These are phyloP conservation scores for Rhodotorula toruloides DNA, from an alignment of 768 basidiomycete genomes.

Conservation along the genomic window DNA sequence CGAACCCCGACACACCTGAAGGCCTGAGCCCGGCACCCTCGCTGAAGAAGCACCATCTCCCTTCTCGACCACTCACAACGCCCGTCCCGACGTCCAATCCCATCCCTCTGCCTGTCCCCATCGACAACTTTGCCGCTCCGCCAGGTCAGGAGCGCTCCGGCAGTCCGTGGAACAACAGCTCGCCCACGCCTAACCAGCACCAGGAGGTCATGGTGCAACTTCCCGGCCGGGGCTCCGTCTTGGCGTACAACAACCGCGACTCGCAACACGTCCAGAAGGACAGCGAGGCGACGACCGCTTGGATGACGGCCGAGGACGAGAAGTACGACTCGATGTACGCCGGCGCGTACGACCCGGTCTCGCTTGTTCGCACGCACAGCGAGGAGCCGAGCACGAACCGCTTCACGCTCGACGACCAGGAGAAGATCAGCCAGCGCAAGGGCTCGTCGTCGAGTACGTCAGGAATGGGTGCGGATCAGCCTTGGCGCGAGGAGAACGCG, in stretches of 20 bases:
- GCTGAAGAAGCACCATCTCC: slow-evolving; percentile 17
- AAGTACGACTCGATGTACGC: slow-evolving; percentile 1
- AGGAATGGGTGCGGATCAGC: neutral
- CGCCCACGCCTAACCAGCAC: neutral
- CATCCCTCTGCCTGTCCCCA: slow-evolving; percentile 16
- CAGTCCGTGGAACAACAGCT: neutral
- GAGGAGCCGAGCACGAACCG: slow-evolving; percentile 15
- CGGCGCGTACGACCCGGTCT: slow-evolving; percentile 10
- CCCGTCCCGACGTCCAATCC: slow-evolving; percentile 16
- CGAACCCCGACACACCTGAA: neutral
- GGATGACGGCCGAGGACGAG: slow-evolving; percentile 19
- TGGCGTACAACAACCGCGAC: neutral
- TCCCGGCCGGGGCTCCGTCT: neutral
- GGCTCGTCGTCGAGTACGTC: neutral
- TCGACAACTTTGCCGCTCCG: slow-evolving; percentile 26
- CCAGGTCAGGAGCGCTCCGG: neutral
- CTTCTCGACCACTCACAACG: slow-evolving; percentile 27
- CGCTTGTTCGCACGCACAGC: neutral
- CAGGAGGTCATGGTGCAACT: slow-evolving; percentile 20
- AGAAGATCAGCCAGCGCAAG: neutral
- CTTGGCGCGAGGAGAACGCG: neutral
- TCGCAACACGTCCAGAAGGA: neutral
- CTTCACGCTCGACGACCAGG: slow-evolving; percentile 33
- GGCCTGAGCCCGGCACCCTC: neutral
- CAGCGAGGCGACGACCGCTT: slow-evolving; percentile 10